Base-by-base conservation (phyloP, 2,329 filamentous ascomycete species). In the Monosporascus sp. region DNA sequence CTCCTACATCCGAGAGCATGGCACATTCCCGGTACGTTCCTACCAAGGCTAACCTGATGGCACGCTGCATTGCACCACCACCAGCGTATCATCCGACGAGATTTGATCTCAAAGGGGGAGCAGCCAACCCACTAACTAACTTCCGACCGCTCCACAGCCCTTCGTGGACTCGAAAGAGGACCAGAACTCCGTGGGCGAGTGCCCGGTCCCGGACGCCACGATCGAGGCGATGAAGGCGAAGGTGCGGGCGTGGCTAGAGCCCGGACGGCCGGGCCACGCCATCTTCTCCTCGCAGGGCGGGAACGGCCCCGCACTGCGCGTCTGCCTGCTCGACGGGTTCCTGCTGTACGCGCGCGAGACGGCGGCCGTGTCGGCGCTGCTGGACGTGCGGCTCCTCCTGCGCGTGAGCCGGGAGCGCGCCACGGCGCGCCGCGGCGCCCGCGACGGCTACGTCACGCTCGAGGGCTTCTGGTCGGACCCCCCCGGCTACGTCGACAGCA, bases 391-490 rank as follows among this genome's bases (percentile, higher is more conserved):
- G 62, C 71, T 97, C 3, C 93, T 97, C 62, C 72, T 97, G 18
- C 82, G 85, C 0, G 87, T 89, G 2, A 81, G 82, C 27, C 85
- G 86, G 54, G 73, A 73, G 14, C 80, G 72, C 41, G 86, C 86
- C 3, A 88, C 86, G 63, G 71, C 74, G 36, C 77, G 89, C 24
- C 75, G 89, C 31, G 83, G 88, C 65, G 83, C 83, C 0, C 75
- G 89, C 51, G 83, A 80, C 59, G 89, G 89, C 11, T 94, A 94
- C 68, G 88, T 90, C 31, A 93, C 89, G 3, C 70, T 88, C 5
- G 84, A 97, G 64, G 93, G 92, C 27, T 99, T 97, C 73, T 99
- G 94, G 94, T 80, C 85, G 52, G 94, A 99, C 69, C 94, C 94
- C 0, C 90, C 90, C 0, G 92, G 90, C 0, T 99, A 97, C 68